Evolutionary conservation across 495 filamentous ascomycete species (phyloP).

Genomic region (Astrothelium subdiscretum): DNA sequence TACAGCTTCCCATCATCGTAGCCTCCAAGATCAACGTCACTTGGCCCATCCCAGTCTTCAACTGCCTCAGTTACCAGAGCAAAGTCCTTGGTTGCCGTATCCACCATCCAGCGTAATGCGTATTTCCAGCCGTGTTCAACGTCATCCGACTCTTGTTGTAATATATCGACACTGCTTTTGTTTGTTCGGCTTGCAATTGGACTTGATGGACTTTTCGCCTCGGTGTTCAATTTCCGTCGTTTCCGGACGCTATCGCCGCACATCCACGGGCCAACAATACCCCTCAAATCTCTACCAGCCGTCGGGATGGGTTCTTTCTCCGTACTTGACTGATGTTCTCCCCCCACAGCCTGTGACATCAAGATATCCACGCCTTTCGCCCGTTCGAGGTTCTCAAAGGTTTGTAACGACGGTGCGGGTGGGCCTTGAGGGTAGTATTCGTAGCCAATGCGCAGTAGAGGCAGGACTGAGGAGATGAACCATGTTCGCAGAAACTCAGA

Average conservation of each 20-base stretch:
- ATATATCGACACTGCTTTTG: neutral
- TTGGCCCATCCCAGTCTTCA: slow-evolving; percentile 68
- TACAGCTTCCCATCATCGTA: slow-evolving; percentile 39
- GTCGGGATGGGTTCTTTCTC: slow-evolving; percentile 31
- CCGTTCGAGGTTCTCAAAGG: slow-evolving; percentile 52
- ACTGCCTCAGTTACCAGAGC: slow-evolving; percentile 45
- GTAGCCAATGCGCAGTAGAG: slow-evolving; percentile 67
- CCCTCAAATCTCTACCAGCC: slow-evolving; percentile 59
- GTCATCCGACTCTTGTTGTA: slow-evolving; percentile 7
- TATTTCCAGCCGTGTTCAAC: slow-evolving; percentile 53
- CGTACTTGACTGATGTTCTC: slow-evolving; percentile 21
- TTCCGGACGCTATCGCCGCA: slow-evolving; percentile 57
- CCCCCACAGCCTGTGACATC: slow-evolving; percentile 40
- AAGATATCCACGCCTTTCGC: slow-evolving; percentile 53
- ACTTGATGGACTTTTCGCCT: slow-evolving; percentile 4
- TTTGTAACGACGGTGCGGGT: slow-evolving; percentile 42
- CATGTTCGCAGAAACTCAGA: slow-evolving; percentile 56
- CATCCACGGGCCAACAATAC: slow-evolving; percentile 73
- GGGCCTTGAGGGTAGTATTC: slow-evolving; percentile 62
- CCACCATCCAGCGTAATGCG: slow-evolving; percentile 72
- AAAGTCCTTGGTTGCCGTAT: slow-evolving; percentile 40
- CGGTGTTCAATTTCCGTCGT: slow-evolving; percentile 37
- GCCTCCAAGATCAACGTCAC: slow-evolving; percentile 66
- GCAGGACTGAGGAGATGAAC: slow-evolving; percentile 68
- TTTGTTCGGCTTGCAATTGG: slow-evolving; percentile 4